phyloP scores from a whole-genome alignment of 2,329 filamentous ascomycete species.

The Tolypocladium ophioglossoides region DNA sequence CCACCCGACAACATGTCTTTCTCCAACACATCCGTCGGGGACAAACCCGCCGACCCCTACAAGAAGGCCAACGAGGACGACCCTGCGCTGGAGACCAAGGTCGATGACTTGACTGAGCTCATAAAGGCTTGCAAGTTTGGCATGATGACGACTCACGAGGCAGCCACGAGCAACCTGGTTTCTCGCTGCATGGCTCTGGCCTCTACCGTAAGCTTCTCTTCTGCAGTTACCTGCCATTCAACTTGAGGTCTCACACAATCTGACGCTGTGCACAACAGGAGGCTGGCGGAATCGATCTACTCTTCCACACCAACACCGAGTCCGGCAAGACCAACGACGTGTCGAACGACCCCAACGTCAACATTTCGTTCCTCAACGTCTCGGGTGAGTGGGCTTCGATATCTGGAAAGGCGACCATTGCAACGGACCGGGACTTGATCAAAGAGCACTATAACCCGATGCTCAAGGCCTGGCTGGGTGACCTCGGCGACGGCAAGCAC shows the following conservation, averaged over 20 bases:
- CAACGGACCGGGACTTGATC: conserved; percentile 58
- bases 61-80: conserved; percentile 61
- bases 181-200: conserved; percentile 83
- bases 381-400: conserved; percentile 81
- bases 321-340: conserved; percentile 82
- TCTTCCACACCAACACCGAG: conserved; percentile 89
- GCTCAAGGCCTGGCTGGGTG: conserved; percentile 78
- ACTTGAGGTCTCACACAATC: neutral
- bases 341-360: conserved; percentile 59
- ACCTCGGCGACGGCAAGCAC: conserved; percentile 73
- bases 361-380: conserved; percentile 68
- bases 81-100: conserved; percentile 58
- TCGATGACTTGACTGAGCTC: conserved; percentile 63
- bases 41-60: conserved; percentile 65
- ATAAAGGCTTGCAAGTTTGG: conserved; percentile 68
- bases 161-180: conserved; percentile 53
- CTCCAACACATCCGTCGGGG: conserved; percentile 48
- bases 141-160: conserved; percentile 75
- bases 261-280: conserved; percentile 41
- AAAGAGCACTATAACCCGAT: conserved; percentile 64
- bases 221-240: neutral
- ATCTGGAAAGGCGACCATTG: conserved; percentile 59
- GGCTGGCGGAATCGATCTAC: conserved; percentile 64
- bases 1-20: conserved; percentile 21
- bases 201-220: conserved; percentile 47